Evolutionary conservation across 495 filamentous ascomycete species (phyloP), one percentile per base, ranked within the genome.

Genomic region (Penicillium arizonense): DNA sequence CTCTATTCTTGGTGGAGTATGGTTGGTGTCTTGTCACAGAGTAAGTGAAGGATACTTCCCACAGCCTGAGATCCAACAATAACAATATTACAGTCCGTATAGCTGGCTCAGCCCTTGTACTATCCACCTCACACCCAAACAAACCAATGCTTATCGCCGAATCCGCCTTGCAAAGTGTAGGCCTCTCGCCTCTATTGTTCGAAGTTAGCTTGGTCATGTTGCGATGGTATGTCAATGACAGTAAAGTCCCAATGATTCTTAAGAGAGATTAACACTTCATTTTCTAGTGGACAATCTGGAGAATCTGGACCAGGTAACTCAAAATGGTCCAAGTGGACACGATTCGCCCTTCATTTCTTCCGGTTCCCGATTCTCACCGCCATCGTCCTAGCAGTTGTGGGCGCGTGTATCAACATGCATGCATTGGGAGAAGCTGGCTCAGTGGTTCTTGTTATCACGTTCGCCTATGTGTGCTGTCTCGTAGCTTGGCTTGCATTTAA

Each of bases 161-260:
- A 41, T 48, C 53, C 11, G 47, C 52, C 8, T 30, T 71, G 51
- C 66, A 63, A 58, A 62, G 64, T 20, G 59, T 66, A 30, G 68
- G 68, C 10, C 64, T 72, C 18, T 70, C 69, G 38, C 67, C 67
- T 32, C 59, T 72, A 24, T 50, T 72, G 20, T 68, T 72, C 40
- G 69, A 72, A 58, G 64, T 70, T 26, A 70, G 66, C 43, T 43
- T 72, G 20, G 50, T 72, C 21, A 52, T 72, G 45, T 41, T 72
- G 37, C 47, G 62, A 57, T 62, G 64, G 69, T 71, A 64, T 30
- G 58, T 34, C 12, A 7, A 32, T 8, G 12, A 14, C 20, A 18
- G 10, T 12, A 24, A 47, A 8, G 3, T 28, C 9, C 21, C 3
- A 13, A 14, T 7, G 3, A 11, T 8, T 4, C 18, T 4, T 10